Evolutionary conservation across 805 yeast genomes (phyloP).

Genomic region (Teunomyces tritomae): DNA sequence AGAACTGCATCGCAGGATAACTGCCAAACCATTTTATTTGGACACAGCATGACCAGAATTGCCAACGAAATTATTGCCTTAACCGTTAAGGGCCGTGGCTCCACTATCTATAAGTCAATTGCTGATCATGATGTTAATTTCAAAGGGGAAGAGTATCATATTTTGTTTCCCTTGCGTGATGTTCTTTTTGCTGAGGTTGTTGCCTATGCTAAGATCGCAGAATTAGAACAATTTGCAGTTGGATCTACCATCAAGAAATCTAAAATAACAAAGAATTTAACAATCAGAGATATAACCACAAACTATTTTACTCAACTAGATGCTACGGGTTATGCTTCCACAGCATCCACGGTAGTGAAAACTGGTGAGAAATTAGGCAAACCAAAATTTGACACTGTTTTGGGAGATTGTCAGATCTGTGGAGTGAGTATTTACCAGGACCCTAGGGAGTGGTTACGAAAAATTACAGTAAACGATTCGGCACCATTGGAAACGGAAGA

Average conservation of each 20-base stretch:
- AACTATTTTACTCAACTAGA: constrained; percentile 73
- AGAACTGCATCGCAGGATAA: constrained; percentile 43
- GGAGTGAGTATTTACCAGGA: constrained; percentile 49
- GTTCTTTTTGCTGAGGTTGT: constrained; percentile 66
- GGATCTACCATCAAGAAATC: constrained; percentile 20
- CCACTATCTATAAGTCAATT: constrained; percentile 52
- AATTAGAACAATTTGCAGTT: constrained; percentile 32
- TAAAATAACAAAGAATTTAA: constrained; percentile 63
- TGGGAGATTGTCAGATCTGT: constrained; percentile 54
- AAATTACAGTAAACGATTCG: constrained; percentile 61
- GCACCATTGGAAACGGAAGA: constrained; percentile 45
- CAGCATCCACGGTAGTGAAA: constrained; percentile 87
- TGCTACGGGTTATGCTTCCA: constrained; percentile 72
- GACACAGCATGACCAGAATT: constrained; percentile 77
- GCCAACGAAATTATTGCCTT: constrained; percentile 78
- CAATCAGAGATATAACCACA: constrained; percentile 75
- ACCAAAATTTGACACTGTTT: constrained; percentile 31
- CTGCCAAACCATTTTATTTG: constrained; percentile 62
- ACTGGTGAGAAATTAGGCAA: constrained; percentile 75
- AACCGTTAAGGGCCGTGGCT: constrained; percentile 85
- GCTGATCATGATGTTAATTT: constrained; percentile 40
- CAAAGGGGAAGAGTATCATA: constrained; percentile 34
- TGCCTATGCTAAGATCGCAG: constrained; percentile 47
- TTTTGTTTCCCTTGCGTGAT: constrained; percentile 73
- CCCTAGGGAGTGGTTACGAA: constrained; percentile 64